These are phyloP conservation scores for Oenanthe sinensis DNA, from an alignment of 129 eudicot genomes.

Conservation along the genomic window DNA sequence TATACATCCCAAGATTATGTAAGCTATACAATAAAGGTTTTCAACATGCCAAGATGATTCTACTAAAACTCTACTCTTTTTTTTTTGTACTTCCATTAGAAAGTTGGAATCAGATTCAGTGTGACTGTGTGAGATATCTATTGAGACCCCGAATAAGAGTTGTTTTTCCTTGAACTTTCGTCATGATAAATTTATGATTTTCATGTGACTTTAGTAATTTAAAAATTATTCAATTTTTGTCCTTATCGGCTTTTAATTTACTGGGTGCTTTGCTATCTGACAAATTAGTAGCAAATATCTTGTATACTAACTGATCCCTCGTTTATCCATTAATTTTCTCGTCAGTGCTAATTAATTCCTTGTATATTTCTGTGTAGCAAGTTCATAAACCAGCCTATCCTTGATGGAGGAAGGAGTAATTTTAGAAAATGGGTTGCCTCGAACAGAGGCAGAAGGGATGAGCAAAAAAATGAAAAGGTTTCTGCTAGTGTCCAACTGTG, in stretches of 20 bases:
- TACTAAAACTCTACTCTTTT: too few species aligned
- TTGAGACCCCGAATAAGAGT: not conserved
- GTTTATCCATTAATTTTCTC: not conserved
- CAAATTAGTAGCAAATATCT: not conserved
- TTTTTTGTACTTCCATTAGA: too few species aligned
- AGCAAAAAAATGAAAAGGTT: conserved; percentile 11
- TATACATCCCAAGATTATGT: not conserved
- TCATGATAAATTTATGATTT: not conserved
- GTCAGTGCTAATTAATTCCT: not conserved
- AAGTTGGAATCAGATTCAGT: not conserved
- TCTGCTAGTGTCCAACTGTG: conserved; percentile 7
- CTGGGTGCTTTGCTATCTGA: not conserved
- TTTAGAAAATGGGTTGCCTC: not conserved
- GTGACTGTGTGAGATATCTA: not conserved
- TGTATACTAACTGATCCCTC: not conserved
- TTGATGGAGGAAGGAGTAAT: conserved; percentile 5
- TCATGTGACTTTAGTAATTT: not conserved
- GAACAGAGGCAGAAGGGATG: not conserved
- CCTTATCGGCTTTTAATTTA: not conserved
- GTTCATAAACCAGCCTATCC: not conserved
- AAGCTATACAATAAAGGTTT: too few species aligned
- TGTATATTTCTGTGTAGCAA: not conserved
- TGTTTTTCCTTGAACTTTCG: not conserved
- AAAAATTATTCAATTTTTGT: not conserved
- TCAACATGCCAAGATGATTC: too few species aligned